Base-by-base conservation (phyloP, 2,329 filamentous ascomycete species). In the Aspergillus novofumigatus region DNA sequence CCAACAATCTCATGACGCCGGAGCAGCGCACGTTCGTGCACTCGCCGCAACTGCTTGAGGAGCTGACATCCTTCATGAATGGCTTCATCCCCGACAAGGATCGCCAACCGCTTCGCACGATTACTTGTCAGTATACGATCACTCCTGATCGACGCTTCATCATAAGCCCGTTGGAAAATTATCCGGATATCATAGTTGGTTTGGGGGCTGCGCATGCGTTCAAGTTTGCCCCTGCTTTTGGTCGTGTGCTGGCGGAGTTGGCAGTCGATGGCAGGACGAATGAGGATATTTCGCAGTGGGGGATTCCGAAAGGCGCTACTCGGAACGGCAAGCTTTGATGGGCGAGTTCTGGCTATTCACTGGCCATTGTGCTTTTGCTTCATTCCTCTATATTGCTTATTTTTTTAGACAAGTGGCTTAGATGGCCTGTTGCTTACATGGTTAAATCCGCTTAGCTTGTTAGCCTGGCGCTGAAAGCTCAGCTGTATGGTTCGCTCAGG, bases 81-180 rank as follows among this genome's bases (percentile, higher is more conserved):
- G 42, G 41, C 3, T 54, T 67, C 25, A 63, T 70, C 6, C 64
- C 67, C 1, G 67, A 66, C 28, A 29, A 62, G n/a, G 51, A 44
- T 11, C 65, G 62, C 9, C 57, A 62, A 25, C 48, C 59, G 1
- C 66, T 69, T 21, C 66, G 67, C 26, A 70, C 67, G 1, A 48
- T 69, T 0, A 70, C 67, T 25, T 70, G 65, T 51, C 68, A 69
- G 49, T 69, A 70, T 48, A 52, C 65, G 3, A 68, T 70, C 25
- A 69, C 67, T 0, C 67, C 67, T 2, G 64, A 68, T 45, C 62
- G 67, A 29, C 65, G 64, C 1, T 69, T 69, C 23, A 59, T 70
- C 9, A 65, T 70, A 17, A 63, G 64, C 8, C 68, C 67, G 3
- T 45, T 70, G 50, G 55, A 63, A 11, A 61, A 60, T n/a, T 7